Base-by-base conservation (phyloP, 768 basidiomycete genomes). In the Mycena chlorophos region DNA sequence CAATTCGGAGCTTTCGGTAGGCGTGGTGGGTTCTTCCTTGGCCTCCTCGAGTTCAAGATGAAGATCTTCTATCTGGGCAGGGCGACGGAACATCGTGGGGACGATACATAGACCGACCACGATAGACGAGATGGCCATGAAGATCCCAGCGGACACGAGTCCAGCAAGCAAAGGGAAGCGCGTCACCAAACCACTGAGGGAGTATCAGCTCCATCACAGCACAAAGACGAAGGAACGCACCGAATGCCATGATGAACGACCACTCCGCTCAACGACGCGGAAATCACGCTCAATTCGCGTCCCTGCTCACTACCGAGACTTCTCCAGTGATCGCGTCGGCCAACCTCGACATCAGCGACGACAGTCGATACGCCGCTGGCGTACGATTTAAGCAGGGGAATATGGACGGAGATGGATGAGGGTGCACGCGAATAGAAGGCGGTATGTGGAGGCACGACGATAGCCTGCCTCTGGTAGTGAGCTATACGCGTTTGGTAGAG, bases 281-380 rank as follows among this genome's bases (percentile, higher is more conserved):
- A 75, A 27, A 79, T 65, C 8, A 94, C 82, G 58, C 80, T 87
- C 3, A 94, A 63, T 68, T 94, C 91, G 51, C 86, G 84, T 16
- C 83, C 88, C 69, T 86, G 74, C 2, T 89, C 91, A 14, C 68
- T 73, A 5, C 89, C 89, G 20, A 93, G 46, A 26, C 73, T 79
- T 67, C 70, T 84, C 91, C 91, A 94, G 28, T 74, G 73, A 66
- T 94, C 91, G 13, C 70, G 75, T 39, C 91, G 83, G 3, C 91
- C 91, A 39, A 94, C 66, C 63, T 88, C 81, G n/a, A 93, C 74
- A 48, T 68, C 71, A n/a, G 87, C 91, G 46, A 72, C 63, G 14
- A 87, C 66, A 13, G 70, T 71, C 14, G 81, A 73, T 25, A 76
- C 75, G 2, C 76, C 75, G 4, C 81, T 66, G 22, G 77, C 66